Conservation (phyloP, 2,329 filamentous ascomycete genomes). For the Pseudodiploospora longispora region DNA sequence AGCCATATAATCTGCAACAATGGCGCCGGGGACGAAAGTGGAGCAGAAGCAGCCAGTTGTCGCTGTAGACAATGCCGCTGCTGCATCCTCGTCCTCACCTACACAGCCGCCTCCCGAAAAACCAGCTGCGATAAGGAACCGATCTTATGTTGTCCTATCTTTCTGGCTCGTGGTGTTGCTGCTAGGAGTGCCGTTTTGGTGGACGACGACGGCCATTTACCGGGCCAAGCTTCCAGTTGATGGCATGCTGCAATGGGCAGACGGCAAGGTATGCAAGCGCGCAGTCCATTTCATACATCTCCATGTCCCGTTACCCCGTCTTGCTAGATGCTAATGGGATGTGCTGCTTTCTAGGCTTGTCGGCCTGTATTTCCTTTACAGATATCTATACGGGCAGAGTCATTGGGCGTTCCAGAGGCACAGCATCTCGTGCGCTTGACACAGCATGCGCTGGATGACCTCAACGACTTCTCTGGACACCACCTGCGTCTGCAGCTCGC, state of each 20-base stretch:
- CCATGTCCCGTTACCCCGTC: not conserved
- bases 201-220: constrained; percentile 88
- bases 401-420: constrained; percentile 57
- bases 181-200: constrained; percentile 90
- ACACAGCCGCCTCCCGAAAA: constrained; percentile 68
- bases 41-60: constrained; percentile 3
- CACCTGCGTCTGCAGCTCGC: constrained; percentile 53
- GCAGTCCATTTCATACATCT: constrained; percentile 1
- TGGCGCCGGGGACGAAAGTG: constrained; percentile 5
- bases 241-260: constrained; percentile 85
- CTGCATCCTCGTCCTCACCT: constrained; percentile 11
- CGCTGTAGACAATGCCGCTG: constrained; percentile 13
- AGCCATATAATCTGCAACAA: constrained; percentile 1
- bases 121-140: constrained; percentile 57
- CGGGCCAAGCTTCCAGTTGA: constrained; percentile 74
- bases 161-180: constrained; percentile 85
- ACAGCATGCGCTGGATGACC: constrained; percentile 76
- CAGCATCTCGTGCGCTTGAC: constrained; percentile 70
- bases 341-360: constrained; percentile 56
- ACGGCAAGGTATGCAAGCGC: constrained; percentile 60
- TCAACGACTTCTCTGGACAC: constrained; percentile 79
- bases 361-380: constrained; percentile 80
- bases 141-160: constrained; percentile 69
- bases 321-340: not conserved
- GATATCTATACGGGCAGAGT: constrained; percentile 66